A percentile compares a stretch with the other conserved stretches of the same genome.
Conservation (phyloP, 768 basidiomycete species). For the Suillus occidentalis region DNA sequence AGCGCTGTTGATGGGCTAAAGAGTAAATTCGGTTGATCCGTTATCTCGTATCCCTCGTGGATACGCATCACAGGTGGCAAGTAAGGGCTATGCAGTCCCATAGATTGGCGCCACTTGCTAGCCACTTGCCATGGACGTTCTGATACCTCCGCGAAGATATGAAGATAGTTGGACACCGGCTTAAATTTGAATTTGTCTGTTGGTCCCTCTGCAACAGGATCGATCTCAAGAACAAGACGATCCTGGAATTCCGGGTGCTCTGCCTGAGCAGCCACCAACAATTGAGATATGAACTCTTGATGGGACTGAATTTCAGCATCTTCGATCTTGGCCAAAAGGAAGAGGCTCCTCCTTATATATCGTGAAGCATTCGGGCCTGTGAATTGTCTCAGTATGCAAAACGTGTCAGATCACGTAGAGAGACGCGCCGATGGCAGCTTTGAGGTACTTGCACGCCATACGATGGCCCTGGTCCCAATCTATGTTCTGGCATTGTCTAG, state of each 20-base stretch:
- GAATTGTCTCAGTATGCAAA: background rate
- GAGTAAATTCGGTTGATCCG: background rate
- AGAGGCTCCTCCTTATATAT: background rate
- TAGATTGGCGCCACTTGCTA: background rate
- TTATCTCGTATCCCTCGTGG: background rate
- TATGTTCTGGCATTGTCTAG: conserved; percentile 2
- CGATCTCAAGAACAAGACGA: conserved; percentile 2
- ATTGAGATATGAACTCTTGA: conserved; percentile 4
- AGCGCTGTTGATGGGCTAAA: conserved; percentile 4
- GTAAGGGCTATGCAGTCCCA: background rate
- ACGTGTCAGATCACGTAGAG: background rate
- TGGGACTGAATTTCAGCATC: conserved; percentile 1
- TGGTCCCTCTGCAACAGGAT: background rate
- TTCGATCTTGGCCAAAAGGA: conserved; percentile 2
- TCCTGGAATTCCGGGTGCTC: conserved; percentile 2
- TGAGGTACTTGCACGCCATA: conserved; percentile 4
- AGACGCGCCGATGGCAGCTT: conserved; percentile 3
- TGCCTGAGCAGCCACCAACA: background rate
- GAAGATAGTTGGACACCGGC: background rate
- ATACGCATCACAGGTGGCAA: conserved; percentile 1
- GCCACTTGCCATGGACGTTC: conserved; percentile 3
- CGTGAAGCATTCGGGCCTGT: background rate
- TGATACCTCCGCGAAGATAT: conserved; percentile 3
- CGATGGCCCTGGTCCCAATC: conserved; percentile 5
- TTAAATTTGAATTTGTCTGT: conserved; percentile 3